phyloP scores from a whole-genome alignment of 352 stramenopile genomes.

The Stephanocyclus meneghinianus region DNA sequence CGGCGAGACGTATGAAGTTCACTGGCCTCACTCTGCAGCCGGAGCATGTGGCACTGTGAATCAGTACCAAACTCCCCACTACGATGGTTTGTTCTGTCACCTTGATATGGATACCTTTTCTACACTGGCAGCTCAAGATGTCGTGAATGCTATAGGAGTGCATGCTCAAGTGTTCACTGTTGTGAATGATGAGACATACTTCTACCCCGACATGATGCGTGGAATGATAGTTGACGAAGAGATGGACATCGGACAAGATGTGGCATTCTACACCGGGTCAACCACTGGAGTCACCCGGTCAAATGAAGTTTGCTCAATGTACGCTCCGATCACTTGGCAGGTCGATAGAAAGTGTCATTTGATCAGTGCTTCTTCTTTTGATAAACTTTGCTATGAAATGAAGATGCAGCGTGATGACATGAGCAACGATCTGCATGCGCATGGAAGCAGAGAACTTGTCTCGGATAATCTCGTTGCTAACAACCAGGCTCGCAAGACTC shows the following conservation, averaged over 20 bases:
- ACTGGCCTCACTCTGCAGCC: slow-evolving; percentile 53
- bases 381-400: slow-evolving; percentile 63
- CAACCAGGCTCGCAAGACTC: slow-evolving; percentile 16
- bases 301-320: slow-evolving; percentile 49
- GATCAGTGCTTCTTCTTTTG: slow-evolving; percentile 55
- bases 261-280: slow-evolving; percentile 5
- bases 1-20: slow-evolving; percentile 70
- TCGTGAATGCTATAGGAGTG: slow-evolving; percentile 58
- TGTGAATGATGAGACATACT: slow-evolving; percentile 72
- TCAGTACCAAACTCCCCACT: slow-evolving; percentile 66
- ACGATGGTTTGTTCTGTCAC: slow-evolving; percentile 63
- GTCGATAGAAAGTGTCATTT: slow-evolving; percentile 60
- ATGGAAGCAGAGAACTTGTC: slow-evolving; percentile 49
- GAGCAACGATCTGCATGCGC: slow-evolving; percentile 44
- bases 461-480: slow-evolving; percentile 26
- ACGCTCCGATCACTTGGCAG: slow-evolving; percentile 55
- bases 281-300: slow-evolving; percentile 6
- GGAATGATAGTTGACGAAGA: slow-evolving; percentile 57
- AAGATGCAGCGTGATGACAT: slow-evolving; percentile 53
- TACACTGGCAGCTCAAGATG: slow-evolving; percentile 21
- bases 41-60: slow-evolving; percentile 48
- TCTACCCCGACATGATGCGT: slow-evolving; percentile 59
- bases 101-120: slow-evolving; percentile 14
- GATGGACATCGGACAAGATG: slow-evolving; percentile 24
- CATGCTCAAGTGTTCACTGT: slow-evolving; percentile 77